Base-by-base conservation (phyloP, 73 alveolate species). In the Paramecium tetraurelia region DNA sequence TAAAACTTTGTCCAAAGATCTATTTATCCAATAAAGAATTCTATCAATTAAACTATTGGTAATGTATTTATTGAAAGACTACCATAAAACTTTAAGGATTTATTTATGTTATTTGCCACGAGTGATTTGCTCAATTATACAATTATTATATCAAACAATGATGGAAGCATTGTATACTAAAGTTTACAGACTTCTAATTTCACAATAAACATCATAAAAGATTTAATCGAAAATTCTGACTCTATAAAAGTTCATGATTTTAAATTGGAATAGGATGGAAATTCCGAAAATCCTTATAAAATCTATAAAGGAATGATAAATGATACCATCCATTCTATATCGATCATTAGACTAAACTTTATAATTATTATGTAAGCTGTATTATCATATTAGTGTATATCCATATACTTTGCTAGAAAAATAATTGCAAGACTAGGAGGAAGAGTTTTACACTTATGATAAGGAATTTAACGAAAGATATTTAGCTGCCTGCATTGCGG, bases 401-500 rank as follows among this genome's bases (percentile, higher is more conserved):
- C 90, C 90, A 14, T 80, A 43, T 41, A 43, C 70, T 16, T 80
- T 80, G 46, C 53, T 80, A 5, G 90, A 80, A 43, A 14, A 80
- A 43, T 44, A 80, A 80, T 21, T 80, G 33, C 38, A 40, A 5
- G 22, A 80, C 16, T 21, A 80, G 46, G 90, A 80, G 6, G 41
- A 41, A 10, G 70, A 43, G 14, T 80, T 80, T 43, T 20, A 33
- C 14, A 21, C 31, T 5, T 80, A 80, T 80, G 90, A 80, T 80
- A 24, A 43, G 53, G 71, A 80, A 80, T 80, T 80, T 46, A 80
- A 40, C 20, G 46, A 80, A 48, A 41, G 90, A 80, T 80, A 80
- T 80, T 24, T 80, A 24, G 90, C 76, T 2, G 90, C 90, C 14
- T 40, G 70, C 16, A 80, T 80, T 11, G 90, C 76, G 2, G 90